These are phyloP conservation scores for Suillus hirtellus DNA, from an alignment of 768 basidiomycete species.

Conservation along the genomic window DNA sequence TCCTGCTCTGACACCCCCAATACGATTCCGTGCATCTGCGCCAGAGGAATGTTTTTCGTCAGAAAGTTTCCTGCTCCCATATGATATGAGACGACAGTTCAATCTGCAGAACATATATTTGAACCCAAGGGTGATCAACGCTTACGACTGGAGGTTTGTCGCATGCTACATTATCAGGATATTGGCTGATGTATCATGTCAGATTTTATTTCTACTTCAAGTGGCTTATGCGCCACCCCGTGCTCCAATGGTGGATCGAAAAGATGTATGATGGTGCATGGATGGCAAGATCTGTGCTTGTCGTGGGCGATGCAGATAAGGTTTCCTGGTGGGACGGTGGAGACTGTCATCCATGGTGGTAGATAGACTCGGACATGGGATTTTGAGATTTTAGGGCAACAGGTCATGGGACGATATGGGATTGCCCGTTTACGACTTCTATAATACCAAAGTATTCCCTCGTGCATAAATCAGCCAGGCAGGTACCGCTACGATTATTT, in stretches of 20 bases:
- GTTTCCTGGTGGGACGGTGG: conserved; percentile 18
- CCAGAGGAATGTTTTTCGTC: conserved; percentile 37
- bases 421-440: neutral
- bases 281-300: conserved; percentile 37
- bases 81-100: conserved; percentile 44
- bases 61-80: conserved; percentile 43
- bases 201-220: conserved; percentile 37
- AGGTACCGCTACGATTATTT: neutral
- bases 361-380: neutral
- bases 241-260: conserved; percentile 44
- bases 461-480: neutral
- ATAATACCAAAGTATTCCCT: neutral
- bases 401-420: neutral
- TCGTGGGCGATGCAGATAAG: conserved; percentile 36
- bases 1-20: conserved; percentile 34
- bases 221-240: conserved; percentile 38
- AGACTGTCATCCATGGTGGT: conserved; percentile 16
- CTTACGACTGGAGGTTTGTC: conserved; percentile 38
- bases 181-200: neutral
- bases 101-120: conserved; percentile 37
- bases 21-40: conserved; percentile 32
- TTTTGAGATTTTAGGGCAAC: neutral
- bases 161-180: neutral
- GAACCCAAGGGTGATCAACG: conserved; percentile 42
- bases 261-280: conserved; percentile 37